Conservation (phyloP, 2,329 filamentous ascomycete species). For the Tolypocladium album region DNA sequence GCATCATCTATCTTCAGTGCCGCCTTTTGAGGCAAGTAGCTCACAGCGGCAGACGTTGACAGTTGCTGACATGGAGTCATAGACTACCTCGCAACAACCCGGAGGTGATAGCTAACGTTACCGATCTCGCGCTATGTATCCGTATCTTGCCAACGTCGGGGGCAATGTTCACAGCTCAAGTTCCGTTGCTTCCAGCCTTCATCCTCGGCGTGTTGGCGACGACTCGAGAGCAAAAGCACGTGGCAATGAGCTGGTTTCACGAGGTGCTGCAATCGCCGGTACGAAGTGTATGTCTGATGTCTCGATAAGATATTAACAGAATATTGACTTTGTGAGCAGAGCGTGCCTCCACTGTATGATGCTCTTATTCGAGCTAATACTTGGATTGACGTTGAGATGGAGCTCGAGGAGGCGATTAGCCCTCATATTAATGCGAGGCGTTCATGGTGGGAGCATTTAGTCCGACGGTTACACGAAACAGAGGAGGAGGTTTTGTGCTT, state of each 20-base stretch:
- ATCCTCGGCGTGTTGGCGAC: constrained; percentile 25
- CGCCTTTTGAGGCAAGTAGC: constrained; percentile 23
- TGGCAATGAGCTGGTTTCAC: constrained; percentile 24
- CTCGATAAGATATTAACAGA: background rate
- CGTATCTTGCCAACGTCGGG: constrained; percentile 29
- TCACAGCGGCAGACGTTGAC: background rate
- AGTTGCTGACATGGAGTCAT: background rate
- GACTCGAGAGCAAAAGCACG: constrained; percentile 11
- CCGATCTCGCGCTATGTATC: constrained; percentile 24
- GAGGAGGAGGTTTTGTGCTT: background rate
- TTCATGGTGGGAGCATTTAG: constrained; percentile 42
- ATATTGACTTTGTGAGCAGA: constrained; percentile 14
- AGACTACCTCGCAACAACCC: constrained; percentile 26
- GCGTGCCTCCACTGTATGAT: constrained; percentile 25
- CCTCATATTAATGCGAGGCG: constrained; percentile 15
- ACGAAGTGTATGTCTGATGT: constrained; percentile 25
- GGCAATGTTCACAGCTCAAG: constrained; percentile 27
- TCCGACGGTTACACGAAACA: constrained; percentile 49
- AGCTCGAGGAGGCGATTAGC: constrained; percentile 4
- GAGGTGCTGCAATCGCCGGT: constrained; percentile 23
- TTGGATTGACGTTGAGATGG: constrained; percentile 21
- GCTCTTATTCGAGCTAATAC: constrained; percentile 20
- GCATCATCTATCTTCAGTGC: constrained; percentile 27
- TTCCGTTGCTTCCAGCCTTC: constrained; percentile 29
- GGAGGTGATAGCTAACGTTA: constrained; percentile 20